Conservation (phyloP, 148 eudicot species). For the Chenopodium suecicum region DNA sequence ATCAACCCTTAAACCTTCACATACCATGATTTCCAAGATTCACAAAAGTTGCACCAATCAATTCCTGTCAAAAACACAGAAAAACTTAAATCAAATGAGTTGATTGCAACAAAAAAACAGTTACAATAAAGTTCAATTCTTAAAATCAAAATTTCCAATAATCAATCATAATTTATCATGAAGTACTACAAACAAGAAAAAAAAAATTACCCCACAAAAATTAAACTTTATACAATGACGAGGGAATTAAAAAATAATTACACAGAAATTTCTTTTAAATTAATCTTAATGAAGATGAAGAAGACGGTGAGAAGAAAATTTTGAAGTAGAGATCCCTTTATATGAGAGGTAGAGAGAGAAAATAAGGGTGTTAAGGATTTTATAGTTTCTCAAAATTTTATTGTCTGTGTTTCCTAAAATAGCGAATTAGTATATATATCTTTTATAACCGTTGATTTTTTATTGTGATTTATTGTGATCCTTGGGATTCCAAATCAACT, state of each 20-base stretch:
- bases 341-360: not conserved
- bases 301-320: slow-evolving; percentile 18
- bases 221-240: not conserved
- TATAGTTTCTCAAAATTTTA: slow-evolving; percentile 12
- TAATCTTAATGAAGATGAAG: not conserved
- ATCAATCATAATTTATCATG: not conserved
- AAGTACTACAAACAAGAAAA: not conserved
- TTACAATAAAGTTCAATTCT: not conserved
- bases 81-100: slow-evolving; percentile 1
- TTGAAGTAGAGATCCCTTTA: slow-evolving; percentile 15
- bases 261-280: not conserved
- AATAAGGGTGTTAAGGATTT: slow-evolving; percentile 15
- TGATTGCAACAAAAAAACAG: not conserved
- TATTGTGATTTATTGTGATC: not conserved
- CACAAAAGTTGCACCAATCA: slow-evolving; percentile 6
- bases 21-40: slow-evolving; percentile 20
- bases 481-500: not conserved
- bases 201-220: not conserved
- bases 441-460: not conserved
- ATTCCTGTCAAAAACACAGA: slow-evolving; percentile 18
- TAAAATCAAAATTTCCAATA: not conserved
- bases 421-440: not conserved
- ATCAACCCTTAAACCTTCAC: not conserved
- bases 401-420: not conserved
- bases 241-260: not conserved